Evolutionary conservation across 768 basidiomycete genomes (phyloP).

Genomic region (Sarcomyxa edulis): DNA sequence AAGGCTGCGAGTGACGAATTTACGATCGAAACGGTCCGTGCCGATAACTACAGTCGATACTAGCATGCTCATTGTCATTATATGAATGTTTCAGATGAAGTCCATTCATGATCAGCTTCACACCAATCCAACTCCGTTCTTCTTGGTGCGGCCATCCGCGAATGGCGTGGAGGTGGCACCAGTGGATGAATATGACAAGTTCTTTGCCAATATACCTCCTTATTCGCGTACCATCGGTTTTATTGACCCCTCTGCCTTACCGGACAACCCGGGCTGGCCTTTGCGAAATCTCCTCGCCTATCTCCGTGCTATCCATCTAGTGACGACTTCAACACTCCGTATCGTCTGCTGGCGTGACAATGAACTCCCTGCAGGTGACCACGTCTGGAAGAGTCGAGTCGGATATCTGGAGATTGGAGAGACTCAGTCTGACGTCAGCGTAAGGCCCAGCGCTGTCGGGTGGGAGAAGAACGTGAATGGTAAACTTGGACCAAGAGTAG

Average conservation of each 20-base stretch:
- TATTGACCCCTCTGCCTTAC: slow-evolving; percentile 79
- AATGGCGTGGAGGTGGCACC: slow-evolving; percentile 37
- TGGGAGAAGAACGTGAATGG: slow-evolving; percentile 94
- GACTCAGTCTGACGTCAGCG: slow-evolving; percentile 11
- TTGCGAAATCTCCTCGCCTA: slow-evolving; percentile 88
- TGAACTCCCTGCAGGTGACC: slow-evolving; percentile 35
- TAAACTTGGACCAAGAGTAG: slow-evolving; percentile 80
- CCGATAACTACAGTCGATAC: not conserved
- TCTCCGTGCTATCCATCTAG: slow-evolving; percentile 56
- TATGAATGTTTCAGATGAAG: not conserved
- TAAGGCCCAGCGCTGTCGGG: slow-evolving; percentile 68
- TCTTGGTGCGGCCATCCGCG: slow-evolving; percentile 45
- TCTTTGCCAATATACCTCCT: slow-evolving; percentile 45
- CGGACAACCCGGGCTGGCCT: slow-evolving; percentile 83
- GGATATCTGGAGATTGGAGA: slow-evolving; percentile 41
- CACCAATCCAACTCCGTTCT: slow-evolving; percentile 42
- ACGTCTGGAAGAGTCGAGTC: slow-evolving; percentile 58
- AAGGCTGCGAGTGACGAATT: slow-evolving; percentile 39
- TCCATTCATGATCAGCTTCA: slow-evolving; percentile 48
- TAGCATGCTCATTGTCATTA: not conserved
- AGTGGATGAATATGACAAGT: slow-evolving; percentile 51
- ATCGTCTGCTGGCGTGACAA: slow-evolving; percentile 77
- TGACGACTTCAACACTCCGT: slow-evolving; percentile 41
- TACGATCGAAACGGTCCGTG: slow-evolving; percentile 33
- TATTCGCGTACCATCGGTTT: slow-evolving; percentile 52